These are phyloP conservation scores for Massariosphaeria phaeospora DNA, from an alignment of 495 filamentous ascomycete species.

Conservation along the genomic window DNA sequence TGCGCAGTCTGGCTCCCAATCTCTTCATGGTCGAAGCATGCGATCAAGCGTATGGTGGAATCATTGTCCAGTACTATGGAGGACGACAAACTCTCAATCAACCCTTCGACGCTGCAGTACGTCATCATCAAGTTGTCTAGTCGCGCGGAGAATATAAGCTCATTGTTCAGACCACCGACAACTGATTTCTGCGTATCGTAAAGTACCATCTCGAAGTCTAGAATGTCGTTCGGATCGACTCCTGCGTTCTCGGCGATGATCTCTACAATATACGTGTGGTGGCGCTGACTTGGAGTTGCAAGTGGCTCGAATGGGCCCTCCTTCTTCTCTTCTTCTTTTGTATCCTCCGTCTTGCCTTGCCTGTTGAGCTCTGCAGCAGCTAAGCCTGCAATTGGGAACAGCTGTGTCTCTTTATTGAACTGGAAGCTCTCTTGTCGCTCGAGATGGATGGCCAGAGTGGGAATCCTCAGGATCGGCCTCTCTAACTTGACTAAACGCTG, in stretches of 20 bases:
- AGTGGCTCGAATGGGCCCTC: constrained; percentile 57
- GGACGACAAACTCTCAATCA: constrained; percentile 73
- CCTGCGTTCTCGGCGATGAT: constrained; percentile 77
- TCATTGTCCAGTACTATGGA: constrained; percentile 64
- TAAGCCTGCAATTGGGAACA: constrained; percentile 89
- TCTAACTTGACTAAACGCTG: constrained; percentile 89
- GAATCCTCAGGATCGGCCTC: constrained; percentile 83
- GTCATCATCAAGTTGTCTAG: constrained; percentile 95
- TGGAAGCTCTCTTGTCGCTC: constrained; percentile 77
- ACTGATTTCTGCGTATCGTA: constrained; percentile 91
- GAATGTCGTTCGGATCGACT: constrained; percentile 61
- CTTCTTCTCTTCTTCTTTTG: constrained; percentile 45
- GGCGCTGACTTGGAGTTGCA: constrained; percentile 71
- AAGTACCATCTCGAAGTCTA: constrained; percentile 93
- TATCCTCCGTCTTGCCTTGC: constrained; percentile 46
- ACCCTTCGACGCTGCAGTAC: constrained; percentile 74
- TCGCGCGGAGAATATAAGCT: constrained; percentile 88
- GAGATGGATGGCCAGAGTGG: constrained; percentile 89
- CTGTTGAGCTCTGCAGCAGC: constrained; percentile 83
- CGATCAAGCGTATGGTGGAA: constrained; percentile 75
- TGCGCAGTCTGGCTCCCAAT: constrained; percentile 89
- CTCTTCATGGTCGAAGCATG: constrained; percentile 96
- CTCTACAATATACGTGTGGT: constrained; percentile 81
- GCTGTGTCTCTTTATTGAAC: constrained; percentile 94
- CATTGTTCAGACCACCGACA: constrained; percentile 84